Evolutionary conservation across 768 basidiomycete genomes (phyloP), one percentile per base, ranked within the genome.

Genomic region (Termitomyces sp.): DNA sequence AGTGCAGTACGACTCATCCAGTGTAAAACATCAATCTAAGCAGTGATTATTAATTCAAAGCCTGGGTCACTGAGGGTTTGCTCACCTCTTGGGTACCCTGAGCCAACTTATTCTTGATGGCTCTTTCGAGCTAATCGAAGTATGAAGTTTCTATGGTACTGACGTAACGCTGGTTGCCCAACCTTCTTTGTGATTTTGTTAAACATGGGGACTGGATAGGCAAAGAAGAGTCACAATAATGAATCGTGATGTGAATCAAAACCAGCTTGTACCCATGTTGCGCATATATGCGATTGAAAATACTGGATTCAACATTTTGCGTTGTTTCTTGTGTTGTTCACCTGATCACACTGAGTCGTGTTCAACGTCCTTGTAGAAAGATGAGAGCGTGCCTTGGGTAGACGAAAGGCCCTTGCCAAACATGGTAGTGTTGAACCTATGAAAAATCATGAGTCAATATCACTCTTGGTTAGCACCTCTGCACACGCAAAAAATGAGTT

Each of bases 171-270:
- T 3, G 16, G 24, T 18, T 26, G 18, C 26, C 52, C 1, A 31
- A 61, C 63, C 63, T 61, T 63, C 22, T 61, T 50, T 7, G 63
- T 53, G n/a, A 63, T 56, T 5, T 61, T 55, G 16, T 57, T 55
- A 20, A 63, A 57, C 9, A 61, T 54, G 31, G 60, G 55, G 24
- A 58, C 60, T 63, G 9, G 24, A 14, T 26, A 18, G 48, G 32
- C 14, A 7, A 22, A 8, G 20, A 4, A 22, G n/a, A 43, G 10
- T 43, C 22, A 43, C 31, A 8, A 32, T 8, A n/a, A 37, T 39
- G 39, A 39, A n/a, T n/a, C 3, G 29, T 47, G 46, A 27, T 29
- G 2, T 10, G 8, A 47, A 24, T 53, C 5, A 29, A 12, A 4
- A 53, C 42, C 55, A 3, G 12, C 14, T 3, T n/a, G 9, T 52